These are phyloP conservation scores for Rutstroemia sp. DNA, from an alignment of 2,329 filamentous ascomycete genomes.

Conservation along the genomic window DNA sequence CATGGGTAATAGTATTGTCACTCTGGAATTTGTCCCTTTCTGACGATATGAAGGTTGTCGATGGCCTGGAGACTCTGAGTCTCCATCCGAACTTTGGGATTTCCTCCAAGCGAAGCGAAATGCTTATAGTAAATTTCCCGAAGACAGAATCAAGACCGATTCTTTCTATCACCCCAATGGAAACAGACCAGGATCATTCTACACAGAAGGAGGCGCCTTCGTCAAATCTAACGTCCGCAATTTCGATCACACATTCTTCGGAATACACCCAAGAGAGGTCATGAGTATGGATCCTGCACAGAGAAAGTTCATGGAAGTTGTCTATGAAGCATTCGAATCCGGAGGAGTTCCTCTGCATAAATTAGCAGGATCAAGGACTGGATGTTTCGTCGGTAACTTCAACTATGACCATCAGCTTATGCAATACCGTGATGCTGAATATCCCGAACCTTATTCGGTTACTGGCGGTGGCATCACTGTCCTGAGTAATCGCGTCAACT, in stretches of 20 bases:
- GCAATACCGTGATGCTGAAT: constrained; percentile 10
- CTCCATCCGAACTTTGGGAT: too few species aligned
- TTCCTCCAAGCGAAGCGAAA: neutral
- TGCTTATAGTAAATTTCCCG: neutral
- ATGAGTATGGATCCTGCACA: neutral
- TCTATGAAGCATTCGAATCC: neutral
- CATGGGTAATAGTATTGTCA: too few species aligned
- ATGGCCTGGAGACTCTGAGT: too few species aligned
- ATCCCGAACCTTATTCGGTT: constrained; percentile 23
- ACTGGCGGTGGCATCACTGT: constrained; percentile 5
- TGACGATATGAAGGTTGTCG: too few species aligned
- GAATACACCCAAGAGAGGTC: too few species aligned
- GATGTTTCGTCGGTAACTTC: constrained; percentile 16
- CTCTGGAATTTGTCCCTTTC: too few species aligned
- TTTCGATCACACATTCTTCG: too few species aligned
- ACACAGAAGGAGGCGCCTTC: neutral
- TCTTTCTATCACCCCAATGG: neutral
- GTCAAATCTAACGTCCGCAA: neutral
- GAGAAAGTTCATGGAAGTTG: neutral
- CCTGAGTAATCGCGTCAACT: constrained; percentile 20
- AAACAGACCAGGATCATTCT: neutral
- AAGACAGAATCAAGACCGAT: neutral
- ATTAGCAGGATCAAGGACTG: constrained; percentile 15
- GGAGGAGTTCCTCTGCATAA: neutral
- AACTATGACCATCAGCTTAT: constrained; percentile 5